Evolutionary conservation across 495 filamentous ascomycete species (phyloP), one percentile per base, ranked within the genome.

Genomic region (Daldinia childiae): DNA sequence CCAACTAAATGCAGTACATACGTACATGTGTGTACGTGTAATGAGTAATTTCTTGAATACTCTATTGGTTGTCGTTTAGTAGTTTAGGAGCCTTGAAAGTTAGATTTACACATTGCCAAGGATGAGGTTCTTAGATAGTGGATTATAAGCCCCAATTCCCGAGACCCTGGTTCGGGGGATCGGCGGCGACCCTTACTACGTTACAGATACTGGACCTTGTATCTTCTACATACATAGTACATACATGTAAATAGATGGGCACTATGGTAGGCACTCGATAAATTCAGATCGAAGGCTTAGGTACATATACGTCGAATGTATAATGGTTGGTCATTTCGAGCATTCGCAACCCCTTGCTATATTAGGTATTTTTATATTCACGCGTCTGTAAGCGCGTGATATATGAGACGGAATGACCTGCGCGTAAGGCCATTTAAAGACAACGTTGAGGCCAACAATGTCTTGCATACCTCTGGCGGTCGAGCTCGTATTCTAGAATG

Each of bases 401-500:
- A 58, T 39, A 26, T 45, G 1, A 24, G 17, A n/a, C 64, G 51
- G 24, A 62, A 58, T 71, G 68, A 71, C 68, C 30, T 71, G 57
- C 62, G 48, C 68, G 32, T 30, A 58, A 27, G 66, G 29, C 36
- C 65, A 17, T 51, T 11, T 43, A 21, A 39, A 50, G 34, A 36
- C 30, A 38, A 36, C 9, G 21, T 50, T 55, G 54, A 61, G 51
- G 38, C 57, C 50, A 65, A 66, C 58, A 67, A 72, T 67, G 63
- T 67, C 64, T 72, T 63, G 63, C 68, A 71, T 68, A 12, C 27
- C 27, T 29, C 54, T 45, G 48, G 38, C 52, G 32, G 38, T 55
- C 36, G 62, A 73, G 61, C 70, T 73, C 70, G 70, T 73, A 73
- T 73, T 73, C 70, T 68, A 61, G 70, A 69, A 73, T 73, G 57